phyloP scores from a whole-genome alignment of 2,329 filamentous ascomycete genomes.

The Fonsecaea erecta region DNA sequence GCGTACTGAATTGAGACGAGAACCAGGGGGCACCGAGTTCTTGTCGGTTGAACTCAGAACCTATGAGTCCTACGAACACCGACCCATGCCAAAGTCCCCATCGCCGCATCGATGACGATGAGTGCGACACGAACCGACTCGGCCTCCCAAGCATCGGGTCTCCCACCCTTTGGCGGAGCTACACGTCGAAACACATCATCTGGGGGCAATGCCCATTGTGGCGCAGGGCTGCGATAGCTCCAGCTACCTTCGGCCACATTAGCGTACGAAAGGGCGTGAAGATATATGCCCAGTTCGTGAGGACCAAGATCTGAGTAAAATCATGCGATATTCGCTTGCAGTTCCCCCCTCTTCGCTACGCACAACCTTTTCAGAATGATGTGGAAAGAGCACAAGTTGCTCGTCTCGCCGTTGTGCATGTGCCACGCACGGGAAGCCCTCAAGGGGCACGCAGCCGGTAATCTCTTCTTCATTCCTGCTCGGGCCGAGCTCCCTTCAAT shows the following conservation, averaged over 20 bases:
- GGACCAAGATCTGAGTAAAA: constrained; percentile 89
- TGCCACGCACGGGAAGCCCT: background rate
- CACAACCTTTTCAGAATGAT: background rate
- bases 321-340: background rate
- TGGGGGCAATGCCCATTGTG: constrained; percentile 84
- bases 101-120: constrained; percentile 68
- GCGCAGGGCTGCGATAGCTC: constrained; percentile 84
- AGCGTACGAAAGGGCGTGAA: constrained; percentile 90
- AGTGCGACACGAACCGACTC: constrained; percentile 57
- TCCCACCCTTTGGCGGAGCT: constrained; percentile 49
- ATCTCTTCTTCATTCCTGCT: background rate
- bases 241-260: constrained; percentile 75
- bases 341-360: background rate
- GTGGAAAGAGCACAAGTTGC: background rate
- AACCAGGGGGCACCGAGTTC: no score
- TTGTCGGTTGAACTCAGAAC: no score
- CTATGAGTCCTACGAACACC: constrained; percentile 88
- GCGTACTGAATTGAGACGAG: no score
- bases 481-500: background rate
- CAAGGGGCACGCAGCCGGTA: background rate
- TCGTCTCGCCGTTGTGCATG: background rate
- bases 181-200: constrained; percentile 60
- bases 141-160: constrained; percentile 48
- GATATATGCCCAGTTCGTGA: constrained; percentile 89
- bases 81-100: constrained; percentile 95